Base-by-base conservation (phyloP, 352 stramenopile species). In the Phytopythium kandeliae region DNA sequence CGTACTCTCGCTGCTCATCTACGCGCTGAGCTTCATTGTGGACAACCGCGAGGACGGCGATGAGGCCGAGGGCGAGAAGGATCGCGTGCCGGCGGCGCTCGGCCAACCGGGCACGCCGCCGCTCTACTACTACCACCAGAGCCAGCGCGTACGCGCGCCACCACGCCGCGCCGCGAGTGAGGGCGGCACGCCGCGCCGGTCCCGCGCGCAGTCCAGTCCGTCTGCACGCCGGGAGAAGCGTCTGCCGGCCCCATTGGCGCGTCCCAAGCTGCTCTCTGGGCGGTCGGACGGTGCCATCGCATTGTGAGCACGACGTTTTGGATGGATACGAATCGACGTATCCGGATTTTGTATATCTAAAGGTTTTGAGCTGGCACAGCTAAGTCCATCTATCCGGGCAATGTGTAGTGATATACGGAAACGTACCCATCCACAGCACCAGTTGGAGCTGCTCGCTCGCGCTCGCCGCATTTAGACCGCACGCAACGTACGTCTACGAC, bases 1-100 rank as follows among this genome's bases (percentile, higher is more conserved):
- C 44, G 67, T 87, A 38, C 55, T 85, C 36, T 72, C 69, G 40
- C 55, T 87, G 25, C 60, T 85, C 16, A 63, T 55, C n/a, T 87
- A 83, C 55, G 44, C 61, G 28, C 49, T 87, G 31, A 85, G 73
- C 54, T 87, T 85, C 50, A 63, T 85, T 22, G 60, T 56, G 48
- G 71, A 83, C 57, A 78, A 78, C 60, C 51, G 58, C 15, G 31
- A 58, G 21, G 69, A 67, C 28, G 60, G 65, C 4, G 63, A 69
- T 36, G 58, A 63, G 33, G 57, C 47, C 36, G 56, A 65, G 19
- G 63, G 63, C 12, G 57, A 63, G 9, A 65, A 60, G 51, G 61
- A 69, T 16, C 61, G 61, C 43, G 55, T 59, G 11, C 37, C 57
- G 4, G 57, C 57, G 15, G 47, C 52, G 37, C 37, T 43, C n/a